Evolutionary conservation across 1,284 basidiomycete species (phyloP), one percentile per base, ranked within the genome.

Genomic region (Papiliotrema flavescens): DNA sequence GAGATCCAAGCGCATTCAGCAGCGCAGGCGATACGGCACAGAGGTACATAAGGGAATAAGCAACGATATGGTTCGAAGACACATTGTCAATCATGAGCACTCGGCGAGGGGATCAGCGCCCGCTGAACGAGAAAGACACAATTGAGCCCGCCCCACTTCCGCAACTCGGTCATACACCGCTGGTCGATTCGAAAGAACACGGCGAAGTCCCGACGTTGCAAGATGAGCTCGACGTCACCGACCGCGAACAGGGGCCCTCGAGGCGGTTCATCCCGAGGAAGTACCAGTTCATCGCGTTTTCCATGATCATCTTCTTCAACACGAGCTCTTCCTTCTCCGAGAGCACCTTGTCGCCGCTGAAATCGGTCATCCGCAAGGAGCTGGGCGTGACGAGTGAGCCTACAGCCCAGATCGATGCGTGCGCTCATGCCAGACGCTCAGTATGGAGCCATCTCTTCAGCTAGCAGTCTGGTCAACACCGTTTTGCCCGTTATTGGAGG

Each of bases 401-500:
- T 37, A 20, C n/a, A n/a, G 23, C 34, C 26, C 32, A 23, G 20
- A n/a, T 15, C 26, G 24, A 26, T 23, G 17, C 48, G 13, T 22
- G 19, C 20, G 39, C 39, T 40, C 6, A 40, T 40, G 6, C 5
- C 34, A 47, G 45, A 78, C 52, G 76, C 74, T 0, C 73, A 76
- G 45, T 79, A 76, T 51, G 76, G 75, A 3, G 62, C 72, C 9
- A 73, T 79, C 59, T 53, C 70, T 6, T 74, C 74, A 6, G 73
- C 76, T 3, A 61, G 65, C 14, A 69, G 63, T 49, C 67, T 79
- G 20, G 70, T 77, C 61, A 79, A 79, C 55, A 74, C 74, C 1
- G 57, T 79, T n/a, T 60, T 79, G 5, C 79, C 79, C 4, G 67
- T 79, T 49, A 68, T 80, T n/a, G 73, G 74, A 2, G 79, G 78